Conservation (phyloP, 495 filamentous ascomycete genomes). For the Penicillium atrosanguineum region DNA sequence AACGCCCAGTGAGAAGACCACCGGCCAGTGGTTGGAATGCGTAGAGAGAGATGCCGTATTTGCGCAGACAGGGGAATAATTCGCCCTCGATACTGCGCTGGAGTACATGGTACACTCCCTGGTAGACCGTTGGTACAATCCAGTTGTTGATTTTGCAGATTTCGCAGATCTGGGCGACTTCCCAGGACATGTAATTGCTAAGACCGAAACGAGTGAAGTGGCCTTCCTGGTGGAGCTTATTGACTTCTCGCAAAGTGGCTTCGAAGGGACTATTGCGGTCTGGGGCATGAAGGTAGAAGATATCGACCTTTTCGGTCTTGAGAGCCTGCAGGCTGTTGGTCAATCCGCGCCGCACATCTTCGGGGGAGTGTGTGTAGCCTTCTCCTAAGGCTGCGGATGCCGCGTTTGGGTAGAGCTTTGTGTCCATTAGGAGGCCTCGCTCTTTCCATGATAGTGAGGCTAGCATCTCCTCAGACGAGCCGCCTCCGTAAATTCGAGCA, state of each 20-base stretch:
- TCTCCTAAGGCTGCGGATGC: constrained; percentile 3
- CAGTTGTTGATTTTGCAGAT: constrained; percentile 41
- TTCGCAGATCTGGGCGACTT: constrained; percentile 42
- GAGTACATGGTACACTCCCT: constrained; percentile 48
- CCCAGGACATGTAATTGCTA: constrained; percentile 43
- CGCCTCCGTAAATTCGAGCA: constrained; percentile 50
- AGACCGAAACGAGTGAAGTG: constrained; percentile 44
- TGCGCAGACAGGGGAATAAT: constrained; percentile 43
- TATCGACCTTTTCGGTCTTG: constrained; percentile 32
- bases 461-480: constrained; percentile 50
- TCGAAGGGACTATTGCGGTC: constrained; percentile 43
- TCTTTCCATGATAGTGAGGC: constrained; percentile 49
- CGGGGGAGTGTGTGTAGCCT: constrained; percentile 26
- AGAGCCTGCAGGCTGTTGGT: constrained; percentile 37
- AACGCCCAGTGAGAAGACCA: constrained; percentile 40
- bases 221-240: constrained; percentile 35
- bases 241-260: constrained; percentile 38
- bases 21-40: constrained; percentile 53
- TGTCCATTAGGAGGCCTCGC: constrained; percentile 55
- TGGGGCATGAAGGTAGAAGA: constrained; percentile 45
- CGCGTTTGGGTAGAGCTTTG: constrained; percentile 47
- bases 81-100: constrained; percentile 38
- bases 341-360: constrained; percentile 37
- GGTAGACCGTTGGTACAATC: constrained; percentile 46
- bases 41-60: constrained; percentile 44